These are phyloP conservation scores for Xylaria curta DNA, from an alignment of 495 filamentous ascomycete species.

Conservation along the genomic window DNA sequence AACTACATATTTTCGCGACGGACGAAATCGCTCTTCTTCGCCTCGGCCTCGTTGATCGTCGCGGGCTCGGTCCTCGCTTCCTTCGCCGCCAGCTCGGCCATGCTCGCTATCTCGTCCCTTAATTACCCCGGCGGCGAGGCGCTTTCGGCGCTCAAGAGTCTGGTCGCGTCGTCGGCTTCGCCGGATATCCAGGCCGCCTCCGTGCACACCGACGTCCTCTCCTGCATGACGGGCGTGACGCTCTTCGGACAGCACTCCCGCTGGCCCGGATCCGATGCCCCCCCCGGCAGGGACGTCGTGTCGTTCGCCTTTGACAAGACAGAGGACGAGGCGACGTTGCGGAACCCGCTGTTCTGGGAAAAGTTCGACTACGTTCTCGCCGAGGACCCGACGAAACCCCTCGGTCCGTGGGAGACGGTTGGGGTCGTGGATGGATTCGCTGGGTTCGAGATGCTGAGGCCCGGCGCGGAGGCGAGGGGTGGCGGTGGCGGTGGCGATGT, in stretches of 20 bases:
- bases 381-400: conserved; percentile 62
- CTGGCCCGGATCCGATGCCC: conserved; percentile 25
- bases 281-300: conserved; percentile 25
- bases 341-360: conserved; percentile 75
- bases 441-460: conserved; percentile 69
- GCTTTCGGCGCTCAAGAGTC: conserved; percentile 58
- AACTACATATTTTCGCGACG: conserved; percentile 75
- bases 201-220: conserved; percentile 83
- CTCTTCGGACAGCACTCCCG: conserved; percentile 70
- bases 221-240: conserved; percentile 93
- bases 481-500: conserved; percentile 24
- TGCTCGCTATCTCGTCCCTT: conserved; percentile 75
- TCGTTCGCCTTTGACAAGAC: conserved; percentile 65
- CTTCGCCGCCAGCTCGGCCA: conserved; percentile 63
- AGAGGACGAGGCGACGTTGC: conserved; percentile 61
- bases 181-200: conserved; percentile 43
- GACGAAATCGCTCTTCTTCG: conserved; percentile 62
- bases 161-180: conserved; percentile 45
- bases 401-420: conserved; percentile 73
- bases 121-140: conserved; percentile 91
- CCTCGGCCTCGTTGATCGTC: conserved; percentile 62
- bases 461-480: conserved; percentile 33
- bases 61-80: conserved; percentile 63
- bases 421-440: conserved; percentile 72
- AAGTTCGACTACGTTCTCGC: conserved; percentile 81